These are phyloP conservation scores for Onygenales sp. DNA, from an alignment of 2,329 filamentous ascomycete genomes.

Conservation along the genomic window DNA sequence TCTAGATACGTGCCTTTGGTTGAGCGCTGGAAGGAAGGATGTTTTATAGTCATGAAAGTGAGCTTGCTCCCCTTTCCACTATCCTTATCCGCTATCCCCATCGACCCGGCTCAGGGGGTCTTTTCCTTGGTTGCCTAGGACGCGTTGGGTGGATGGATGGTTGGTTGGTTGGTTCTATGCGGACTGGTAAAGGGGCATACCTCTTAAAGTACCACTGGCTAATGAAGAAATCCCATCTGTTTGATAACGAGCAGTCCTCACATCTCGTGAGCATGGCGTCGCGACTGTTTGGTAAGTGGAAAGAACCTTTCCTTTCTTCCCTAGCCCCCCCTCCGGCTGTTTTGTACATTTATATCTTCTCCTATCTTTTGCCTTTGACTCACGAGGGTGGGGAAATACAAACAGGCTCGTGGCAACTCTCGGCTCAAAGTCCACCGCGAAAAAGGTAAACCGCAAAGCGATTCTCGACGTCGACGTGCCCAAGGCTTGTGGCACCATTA, in stretches of 20 bases:
- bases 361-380: background rate
- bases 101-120: no score
- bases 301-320: background rate
- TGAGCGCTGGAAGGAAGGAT: constrained; percentile 38
- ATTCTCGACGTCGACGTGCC: constrained; percentile 81
- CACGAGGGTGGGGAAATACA: background rate
- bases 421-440: constrained; percentile 59
- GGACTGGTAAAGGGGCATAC: background rate
- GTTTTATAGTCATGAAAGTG: constrained; percentile 96
- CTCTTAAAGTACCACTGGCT: background rate
- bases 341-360: background rate
- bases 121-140: no score
- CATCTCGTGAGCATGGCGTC: constrained; percentile 78
- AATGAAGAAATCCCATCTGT: background rate
- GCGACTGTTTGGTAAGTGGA: constrained; percentile 76
- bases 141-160: no score
- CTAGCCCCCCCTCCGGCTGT: no score
- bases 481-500: constrained; percentile 82
- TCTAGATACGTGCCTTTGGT: background rate
- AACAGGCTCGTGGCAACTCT: constrained; percentile 83
- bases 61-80: constrained; percentile 21
- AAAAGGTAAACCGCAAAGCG: constrained; percentile 70
- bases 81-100: background rate
- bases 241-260: constrained; percentile 51
- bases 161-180: background rate